Base-by-base conservation (phyloP, 2,329 filamentous ascomycete genomes). In the Fonsecaea pedrosoi region DNA sequence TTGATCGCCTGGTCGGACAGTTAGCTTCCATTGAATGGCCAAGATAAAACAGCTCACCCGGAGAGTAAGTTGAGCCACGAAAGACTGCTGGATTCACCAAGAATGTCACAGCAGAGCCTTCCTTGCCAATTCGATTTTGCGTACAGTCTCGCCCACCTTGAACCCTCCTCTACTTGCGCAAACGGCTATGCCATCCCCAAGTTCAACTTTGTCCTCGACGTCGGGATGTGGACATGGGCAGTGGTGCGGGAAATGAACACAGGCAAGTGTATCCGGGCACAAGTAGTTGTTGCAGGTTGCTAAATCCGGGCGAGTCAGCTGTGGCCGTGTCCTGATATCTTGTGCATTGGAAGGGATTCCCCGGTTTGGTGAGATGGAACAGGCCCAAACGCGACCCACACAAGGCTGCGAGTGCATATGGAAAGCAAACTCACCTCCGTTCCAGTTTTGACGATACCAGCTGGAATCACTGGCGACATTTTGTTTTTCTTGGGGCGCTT, bases 181-280 rank as follows among this genome's bases (percentile, higher is more conserved):
- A 48, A 84, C 72, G 1, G 80, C 78, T 68, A 80, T 83, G 40
- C 82, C 82, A 60, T 83, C 82, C 10, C 78, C 80, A n/a, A 83
- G 69, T 67, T 83, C 92, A 70, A 92, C 86, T 76, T 95, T 95
- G 72, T 94, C 91, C 75, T 94, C 89, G 69, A 90, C 83, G 8
- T 83, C 80, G 1, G 90, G 89, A 82, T 90, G 96, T 1, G 92
- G 85, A 81, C 95, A 99, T 34, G 95, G 95, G 79, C 95, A 99
- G 80, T 99, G 95, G 78, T 98, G 94, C 1, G 95, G 94, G 81
- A 96, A 95, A 77, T 96, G 90, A 6, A 99, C 95, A 82, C 95
- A 99, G 40, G 94, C 91, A 67, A 99, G 86, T 0, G 95, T 98
- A 71, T 92, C 92, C 1, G 95, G 94, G 77, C 95, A 99, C 63